Evolutionary conservation across 331 rosid species (phyloP), one percentile per base, ranked within the genome.

Genomic region (Malus hybrid): DNA sequence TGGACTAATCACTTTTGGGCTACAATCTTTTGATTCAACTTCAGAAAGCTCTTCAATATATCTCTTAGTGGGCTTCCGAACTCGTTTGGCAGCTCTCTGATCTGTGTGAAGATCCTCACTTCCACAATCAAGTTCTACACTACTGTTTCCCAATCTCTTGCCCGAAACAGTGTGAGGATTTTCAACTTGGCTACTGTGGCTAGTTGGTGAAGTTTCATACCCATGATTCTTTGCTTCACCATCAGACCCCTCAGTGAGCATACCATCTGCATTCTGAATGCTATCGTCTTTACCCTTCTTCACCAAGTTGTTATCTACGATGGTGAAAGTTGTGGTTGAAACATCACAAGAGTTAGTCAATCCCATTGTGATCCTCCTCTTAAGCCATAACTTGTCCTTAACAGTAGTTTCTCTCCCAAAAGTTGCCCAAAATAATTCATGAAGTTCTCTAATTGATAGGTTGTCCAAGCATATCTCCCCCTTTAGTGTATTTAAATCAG

Each of bases 31-130:
- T 50, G 85, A 83, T 79, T 92, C 97, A 73, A 55, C 86, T 85
- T 90, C 96, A 67, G 99, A 92, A 75, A 90, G 92, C 80, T 95
- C 99, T 90, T 95, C 99, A 84, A 95, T 95, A 79, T 95, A 95
- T 87, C 99, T 85, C 85, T 75, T 92, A 6, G 99, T 95, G 71
- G 99, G 99, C 86, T 87, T 95, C 69, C 99, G 87, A 54, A 92
- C 76, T 84, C 99, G 88, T 88, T 95, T 95, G 5, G 75, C 92
- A 79, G 84, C 92, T 83, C 86, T 87, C 77, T 90, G 81, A 59
- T 86, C 90, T 27, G 60, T 39, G 29, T 67, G 85, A 59, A 76
- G 81, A 84, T 84, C 85, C 82, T 84, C 89, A 77, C 70, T 77
- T 39, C 80, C 89, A 80, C 74, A 72, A 72, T 85, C 90, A 83